Evolutionary conservation across 257 asterid species (phyloP), one percentile per base, ranked within the genome.

Genomic region (Cinchona pubescens): DNA sequence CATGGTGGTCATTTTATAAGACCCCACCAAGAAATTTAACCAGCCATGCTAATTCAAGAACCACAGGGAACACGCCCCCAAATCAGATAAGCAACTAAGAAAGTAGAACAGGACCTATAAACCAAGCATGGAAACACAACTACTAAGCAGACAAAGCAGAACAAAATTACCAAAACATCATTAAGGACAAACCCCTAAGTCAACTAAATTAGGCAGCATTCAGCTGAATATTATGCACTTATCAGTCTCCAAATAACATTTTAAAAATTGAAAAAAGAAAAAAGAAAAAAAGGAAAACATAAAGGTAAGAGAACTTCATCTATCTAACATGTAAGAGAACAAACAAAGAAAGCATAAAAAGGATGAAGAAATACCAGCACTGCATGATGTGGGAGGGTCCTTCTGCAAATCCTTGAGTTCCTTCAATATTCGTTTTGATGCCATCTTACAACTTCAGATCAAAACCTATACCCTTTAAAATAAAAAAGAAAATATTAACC

Each of bases 381-480:
- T 84, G 82, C 87, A 84, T 13, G 87, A 84, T 29, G 87, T 84
- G 40, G 87, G 87, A 64, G 87, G 87, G 61, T 84, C 87, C 78
- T 84, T 84, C 82, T 84, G 87, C 79, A 83, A 71, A 78, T 83
- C 87, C 81, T 83, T 83, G 72, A 83, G 87, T 83, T 83, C 87
- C 83, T 84, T 84, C 87, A 81, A 72, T 60, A 84, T 84, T 76
- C 87, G 71, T 69, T 84, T 84, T 13, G 87, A 84, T 25, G 87
- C 87, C 87, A 84, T 84, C 49, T 38, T 16, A 25, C 30, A 73
- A 35, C 73, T 79, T 65, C 78, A 76, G 81, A 82, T 82, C 83
- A 61, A 77, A 71, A 37, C 55, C 67, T 75, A 59, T n/a, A 51
- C 21, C 18, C 38, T n/a, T n/a, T n/a, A n/a, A n/a, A 13, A 4